Evolutionary conservation across 176 grass and related monocot genomes (phyloP).

Genomic region (Puya raimondii): DNA sequence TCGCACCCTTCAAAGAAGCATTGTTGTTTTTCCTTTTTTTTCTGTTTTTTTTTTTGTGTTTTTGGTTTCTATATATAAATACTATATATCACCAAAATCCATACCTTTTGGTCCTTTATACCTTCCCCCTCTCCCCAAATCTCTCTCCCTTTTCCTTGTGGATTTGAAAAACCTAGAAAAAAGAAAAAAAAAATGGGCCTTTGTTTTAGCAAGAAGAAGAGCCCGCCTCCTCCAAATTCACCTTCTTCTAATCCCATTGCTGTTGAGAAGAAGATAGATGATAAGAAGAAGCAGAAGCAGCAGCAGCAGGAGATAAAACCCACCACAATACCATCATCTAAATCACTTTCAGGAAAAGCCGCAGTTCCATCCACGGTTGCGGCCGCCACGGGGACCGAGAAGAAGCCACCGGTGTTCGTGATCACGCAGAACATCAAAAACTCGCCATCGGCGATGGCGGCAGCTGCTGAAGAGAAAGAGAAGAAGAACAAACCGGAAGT

Average conservation of each 20-base stretch:
- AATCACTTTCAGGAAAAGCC: slow-evolving; percentile 10
- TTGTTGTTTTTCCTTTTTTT: background rate
- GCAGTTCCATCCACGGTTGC: slow-evolving; percentile 11
- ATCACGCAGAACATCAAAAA: slow-evolving; percentile 39
- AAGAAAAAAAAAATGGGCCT: slow-evolving; percentile 45
- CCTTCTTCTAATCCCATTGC: background rate
- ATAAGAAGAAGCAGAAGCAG: background rate
- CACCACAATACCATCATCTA: background rate
- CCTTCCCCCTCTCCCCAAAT: background rate
- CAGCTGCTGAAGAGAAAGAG: background rate
- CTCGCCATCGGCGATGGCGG: background rate
- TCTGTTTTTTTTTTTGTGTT: background rate
- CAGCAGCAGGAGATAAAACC: background rate
- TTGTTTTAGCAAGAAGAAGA: slow-evolving; percentile 79
- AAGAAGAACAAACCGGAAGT: slow-evolving; percentile 18
- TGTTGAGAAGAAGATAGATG: background rate
- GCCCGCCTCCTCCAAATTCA: background rate
- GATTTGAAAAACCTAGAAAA: background rate
- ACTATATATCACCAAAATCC: slow-evolving; percentile 1
- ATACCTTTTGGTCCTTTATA: slow-evolving; percentile 15
- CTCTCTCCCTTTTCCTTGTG: background rate
- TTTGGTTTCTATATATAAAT: slow-evolving; percentile 15
- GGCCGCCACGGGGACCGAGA: slow-evolving; percentile 24
- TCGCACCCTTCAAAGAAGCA: background rate
- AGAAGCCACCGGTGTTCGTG: slow-evolving; percentile 62